phyloP scores from a whole-genome alignment of 345 rosid species.

The Populus davidiana region DNA sequence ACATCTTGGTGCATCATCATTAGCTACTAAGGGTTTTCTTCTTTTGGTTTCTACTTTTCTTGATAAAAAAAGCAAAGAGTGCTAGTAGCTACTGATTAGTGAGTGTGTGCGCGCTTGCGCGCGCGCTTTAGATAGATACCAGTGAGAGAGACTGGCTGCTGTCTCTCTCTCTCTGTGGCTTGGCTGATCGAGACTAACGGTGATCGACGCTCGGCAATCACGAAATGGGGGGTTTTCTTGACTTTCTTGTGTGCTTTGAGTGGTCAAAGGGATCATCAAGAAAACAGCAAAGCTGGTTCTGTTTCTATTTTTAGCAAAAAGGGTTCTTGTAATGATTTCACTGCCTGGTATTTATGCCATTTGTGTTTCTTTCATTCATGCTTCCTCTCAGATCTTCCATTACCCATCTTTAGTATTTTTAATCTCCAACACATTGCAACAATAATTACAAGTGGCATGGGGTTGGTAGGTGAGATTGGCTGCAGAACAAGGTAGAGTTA shows the following conservation, averaged over 20 bases:
- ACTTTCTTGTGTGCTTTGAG: conserved; percentile 20
- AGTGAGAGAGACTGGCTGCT: conserved; percentile 26
- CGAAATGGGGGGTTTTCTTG: conserved; percentile 41
- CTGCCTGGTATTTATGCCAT: conserved; percentile 44
- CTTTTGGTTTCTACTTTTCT: not conserved
- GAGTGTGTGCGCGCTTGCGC: not conserved
- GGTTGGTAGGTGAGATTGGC: not conserved
- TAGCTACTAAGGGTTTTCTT: not conserved
- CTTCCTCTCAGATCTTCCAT: conserved; percentile 22
- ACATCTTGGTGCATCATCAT: conserved; percentile 41
- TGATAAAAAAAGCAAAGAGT: conserved; percentile 1
- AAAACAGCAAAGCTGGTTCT: conserved; percentile 20
- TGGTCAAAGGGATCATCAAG: not conserved
- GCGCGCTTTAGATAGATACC: conserved; percentile 24
- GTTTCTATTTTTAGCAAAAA: conserved; percentile 51
- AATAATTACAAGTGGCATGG: conserved; percentile 7
- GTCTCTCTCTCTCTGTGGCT: conserved; percentile 20
- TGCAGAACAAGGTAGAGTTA: conserved; percentile 20
- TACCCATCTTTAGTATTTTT: not conserved
- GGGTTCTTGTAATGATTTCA: conserved; percentile 17
- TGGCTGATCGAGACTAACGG: conserved; percentile 58
- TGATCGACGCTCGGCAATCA: conserved; percentile 79
- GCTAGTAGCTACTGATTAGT: conserved; percentile 13
- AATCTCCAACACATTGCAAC: not conserved
- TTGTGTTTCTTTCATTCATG: conserved; percentile 59